Percentiles rank a stretch among this genome's conserved stretches.
Conservation (phyloP, 805 yeast species). For the Lipomyces kockii region DNA sequence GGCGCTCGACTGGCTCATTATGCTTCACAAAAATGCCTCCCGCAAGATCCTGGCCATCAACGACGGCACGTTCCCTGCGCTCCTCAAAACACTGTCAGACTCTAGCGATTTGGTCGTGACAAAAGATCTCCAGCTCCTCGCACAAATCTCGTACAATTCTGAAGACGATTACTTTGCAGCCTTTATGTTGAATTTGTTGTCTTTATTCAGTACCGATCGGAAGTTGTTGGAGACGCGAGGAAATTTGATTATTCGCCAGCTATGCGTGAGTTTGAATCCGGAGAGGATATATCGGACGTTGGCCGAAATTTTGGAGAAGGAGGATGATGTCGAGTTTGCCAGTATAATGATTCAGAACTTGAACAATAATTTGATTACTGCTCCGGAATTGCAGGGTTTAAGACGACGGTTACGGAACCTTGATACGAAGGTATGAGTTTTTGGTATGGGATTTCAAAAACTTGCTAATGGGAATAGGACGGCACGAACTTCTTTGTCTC, state of each 20-base stretch:
- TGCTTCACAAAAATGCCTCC: slow-evolving; percentile 75
- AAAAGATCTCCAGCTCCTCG: slow-evolving; percentile 70
- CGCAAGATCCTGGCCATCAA: slow-evolving; percentile 52
- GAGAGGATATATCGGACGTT: slow-evolving; percentile 81
- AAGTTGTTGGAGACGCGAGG: slow-evolving; percentile 71
- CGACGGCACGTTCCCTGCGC: slow-evolving; percentile 72
- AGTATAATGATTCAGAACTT: slow-evolving; percentile 83
- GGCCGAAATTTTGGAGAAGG: slow-evolving; percentile 69
- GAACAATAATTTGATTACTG: slow-evolving; percentile 81
- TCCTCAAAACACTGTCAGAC: slow-evolving; percentile 73
- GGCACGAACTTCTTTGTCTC: slow-evolving; percentile 74
- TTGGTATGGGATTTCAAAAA: not conserved
- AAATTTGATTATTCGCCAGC: slow-evolving; percentile 79
- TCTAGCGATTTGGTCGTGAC: slow-evolving; percentile 79
- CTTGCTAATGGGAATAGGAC: slow-evolving; percentile 41
- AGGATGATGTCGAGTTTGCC: slow-evolving; percentile 70
- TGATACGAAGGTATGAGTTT: slow-evolving; percentile 50
- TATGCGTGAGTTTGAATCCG: slow-evolving; percentile 79
- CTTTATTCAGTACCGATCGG: slow-evolving; percentile 70
- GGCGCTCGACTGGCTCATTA: slow-evolving; percentile 85
- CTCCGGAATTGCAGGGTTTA: slow-evolving; percentile 75
- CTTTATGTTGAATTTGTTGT: slow-evolving; percentile 72
- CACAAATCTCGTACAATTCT: slow-evolving; percentile 71
- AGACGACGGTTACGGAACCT: slow-evolving; percentile 68
- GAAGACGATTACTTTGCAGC: slow-evolving; percentile 76